Evolutionary conservation across 164 flowering plant species (phyloP), one percentile per base, ranked within the genome.

Genomic region (Euptelea pleiosperma): DNA sequence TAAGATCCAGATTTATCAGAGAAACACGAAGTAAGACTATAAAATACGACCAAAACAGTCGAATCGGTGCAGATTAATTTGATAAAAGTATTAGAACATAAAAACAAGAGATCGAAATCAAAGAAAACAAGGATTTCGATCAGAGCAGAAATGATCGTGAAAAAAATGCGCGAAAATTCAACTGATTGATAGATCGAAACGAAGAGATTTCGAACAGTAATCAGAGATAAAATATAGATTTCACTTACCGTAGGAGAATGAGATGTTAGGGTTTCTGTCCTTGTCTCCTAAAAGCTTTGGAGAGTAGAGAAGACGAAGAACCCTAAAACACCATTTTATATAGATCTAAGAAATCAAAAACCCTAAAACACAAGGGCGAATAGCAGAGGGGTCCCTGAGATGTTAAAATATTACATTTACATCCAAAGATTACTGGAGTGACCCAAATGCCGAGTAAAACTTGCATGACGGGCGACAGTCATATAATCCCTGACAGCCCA

Each of bases 1-100:
- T 60, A 4, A 60, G 56, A 39, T 41, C 24, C 36, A 52, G 18
- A 48, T 25, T 14, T 15, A 1, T n/a, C 44, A 41, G 44, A 41
- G 3, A 41, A 41, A 6, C 14, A n/a, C n/a, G n/a, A n/a, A n/a
- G n/a, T n/a, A n/a, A n/a, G n/a, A n/a, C n/a, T n/a, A n/a, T n/a
- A n/a, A n/a, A n/a, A n/a, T n/a, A n/a, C n/a, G n/a, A n/a, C n/a
- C n/a, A n/a, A n/a, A n/a, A n/a, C n/a, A n/a, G n/a, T n/a, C n/a
- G n/a, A n/a, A n/a, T n/a, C n/a, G n/a, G n/a, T n/a, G n/a, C n/a
- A n/a, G n/a, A n/a, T n/a, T n/a, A n/a, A n/a, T n/a, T n/a, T n/a
- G n/a, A n/a, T n/a, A n/a, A n/a, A n/a, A 24, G 0, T 6, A 48
- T 12, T 31, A 14, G 26, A 25, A 48, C 52, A 5, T 0, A 48